Percentiles rank a stretch among this genome's conserved stretches.
phyloP scores from a whole-genome alignment of 495 filamentous ascomycete species.

The Evansstolkia leycettana region DNA sequence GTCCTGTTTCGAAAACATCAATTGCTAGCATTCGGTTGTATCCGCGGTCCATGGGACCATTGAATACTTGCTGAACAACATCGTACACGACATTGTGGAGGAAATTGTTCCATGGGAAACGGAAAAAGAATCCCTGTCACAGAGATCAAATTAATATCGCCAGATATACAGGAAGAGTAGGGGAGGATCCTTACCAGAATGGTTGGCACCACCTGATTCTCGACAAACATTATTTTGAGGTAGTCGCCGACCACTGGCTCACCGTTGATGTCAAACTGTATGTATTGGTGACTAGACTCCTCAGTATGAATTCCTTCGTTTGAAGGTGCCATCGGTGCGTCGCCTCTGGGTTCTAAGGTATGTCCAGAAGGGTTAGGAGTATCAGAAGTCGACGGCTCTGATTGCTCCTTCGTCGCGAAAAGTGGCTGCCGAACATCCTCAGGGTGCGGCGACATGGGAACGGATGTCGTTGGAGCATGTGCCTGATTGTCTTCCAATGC shows the following conservation, averaged over 20 bases:
- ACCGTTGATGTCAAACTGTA: slow-evolving; percentile 52
- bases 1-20: slow-evolving; percentile 79
- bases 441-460: slow-evolving; percentile 37
- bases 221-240: slow-evolving; percentile 93
- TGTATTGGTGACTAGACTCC: slow-evolving; percentile 25
- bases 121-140: slow-evolving; percentile 90
- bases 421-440: slow-evolving; percentile 61
- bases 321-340: slow-evolving; percentile 9
- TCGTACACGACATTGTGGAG: slow-evolving; percentile 99
- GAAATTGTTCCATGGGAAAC: slow-evolving; percentile 99
- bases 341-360: slow-evolving; percentile 12
- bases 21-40: slow-evolving; percentile 89
- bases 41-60: slow-evolving; percentile 92
- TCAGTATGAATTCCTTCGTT: slow-evolving; percentile 18
- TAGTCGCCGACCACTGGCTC: slow-evolving; percentile 94
- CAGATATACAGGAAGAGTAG: slow-evolving; percentile 1
- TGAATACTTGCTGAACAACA: slow-evolving; percentile 98
- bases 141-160: too few species aligned
- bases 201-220: slow-evolving; percentile 87
- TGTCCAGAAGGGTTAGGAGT: slow-evolving; percentile 7
- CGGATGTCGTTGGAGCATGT: slow-evolving; percentile 3
- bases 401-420: slow-evolving; percentile 30
- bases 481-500: too few species aligned
- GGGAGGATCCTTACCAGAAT: slow-evolving; percentile 57
- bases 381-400: slow-evolving; percentile 6